These are phyloP conservation scores for Ganoderma resinaceum DNA, from an alignment of 1,284 basidiomycete species.

Conservation along the genomic window DNA sequence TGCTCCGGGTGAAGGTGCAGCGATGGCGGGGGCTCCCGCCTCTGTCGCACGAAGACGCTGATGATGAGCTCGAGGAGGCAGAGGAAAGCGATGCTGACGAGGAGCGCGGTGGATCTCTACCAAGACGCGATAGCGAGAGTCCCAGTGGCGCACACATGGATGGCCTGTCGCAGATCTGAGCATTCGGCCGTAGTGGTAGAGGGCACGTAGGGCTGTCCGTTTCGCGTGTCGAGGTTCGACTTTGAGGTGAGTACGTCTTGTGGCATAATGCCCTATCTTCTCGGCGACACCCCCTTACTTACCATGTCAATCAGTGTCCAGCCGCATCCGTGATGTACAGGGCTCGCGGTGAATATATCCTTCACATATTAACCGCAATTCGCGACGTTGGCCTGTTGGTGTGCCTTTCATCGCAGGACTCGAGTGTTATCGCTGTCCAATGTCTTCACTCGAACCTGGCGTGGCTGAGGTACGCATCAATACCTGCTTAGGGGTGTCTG, in stretches of 20 bases:
- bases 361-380: background rate
- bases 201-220: background rate
- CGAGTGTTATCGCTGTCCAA: background rate
- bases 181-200: background rate
- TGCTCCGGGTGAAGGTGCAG: constrained; percentile 54
- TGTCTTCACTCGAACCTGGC: background rate
- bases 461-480: background rate
- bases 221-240: background rate
- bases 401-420: background rate
- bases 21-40: constrained; percentile 55
- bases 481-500: background rate
- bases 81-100: background rate
- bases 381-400: background rate
- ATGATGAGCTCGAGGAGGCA: constrained; percentile 9
- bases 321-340: background rate
- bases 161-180: background rate
- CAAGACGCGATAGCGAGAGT: background rate
- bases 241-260: background rate
- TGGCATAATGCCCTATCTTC: background rate
- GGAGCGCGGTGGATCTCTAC: background rate
- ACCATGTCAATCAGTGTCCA: background rate
- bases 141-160: background rate
- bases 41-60: constrained; percentile 13
- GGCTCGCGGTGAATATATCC: background rate
- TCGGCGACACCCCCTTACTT: background rate